Evolutionary conservation across 2,329 filamentous ascomycete genomes (phyloP).

Genomic region (Curvularia verruculosa): DNA sequence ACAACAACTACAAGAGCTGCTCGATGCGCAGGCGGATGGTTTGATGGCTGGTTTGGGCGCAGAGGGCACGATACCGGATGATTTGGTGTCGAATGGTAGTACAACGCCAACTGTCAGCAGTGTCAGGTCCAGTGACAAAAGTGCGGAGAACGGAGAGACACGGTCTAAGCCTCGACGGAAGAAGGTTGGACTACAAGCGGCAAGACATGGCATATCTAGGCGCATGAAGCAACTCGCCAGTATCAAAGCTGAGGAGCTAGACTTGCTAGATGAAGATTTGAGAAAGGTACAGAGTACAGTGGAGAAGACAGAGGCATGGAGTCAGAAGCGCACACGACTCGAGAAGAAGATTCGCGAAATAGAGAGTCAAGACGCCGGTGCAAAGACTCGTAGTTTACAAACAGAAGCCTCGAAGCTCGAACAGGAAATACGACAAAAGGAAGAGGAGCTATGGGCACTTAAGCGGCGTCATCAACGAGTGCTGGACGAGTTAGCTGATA

Average conservation of each 20-base stretch:
- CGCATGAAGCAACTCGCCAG: slow-evolving; percentile 68
- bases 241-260: slow-evolving; percentile 72
- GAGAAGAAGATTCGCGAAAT: slow-evolving; percentile 62
- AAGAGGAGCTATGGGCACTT: slow-evolving; percentile 67
- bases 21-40: slow-evolving; percentile 67
- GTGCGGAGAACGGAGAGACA: slow-evolving; percentile 25
- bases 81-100: slow-evolving; percentile 56
- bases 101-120: slow-evolving; percentile 56
- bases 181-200: slow-evolving; percentile 64
- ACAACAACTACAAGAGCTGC: slow-evolving; percentile 62
- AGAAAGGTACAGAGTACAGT: slow-evolving; percentile 64
- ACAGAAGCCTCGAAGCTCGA: slow-evolving; percentile 61
- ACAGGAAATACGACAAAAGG: slow-evolving; percentile 69
- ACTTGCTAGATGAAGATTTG: slow-evolving; percentile 63
- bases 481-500: slow-evolving; percentile 64
- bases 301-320: slow-evolving; percentile 64
- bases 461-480: slow-evolving; percentile 66
- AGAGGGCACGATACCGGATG: slow-evolving; percentile 46
- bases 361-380: slow-evolving; percentile 62
- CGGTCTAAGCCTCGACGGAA: slow-evolving; percentile 53
- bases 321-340: slow-evolving; percentile 61
- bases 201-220: slow-evolving; percentile 68
- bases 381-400: slow-evolving; percentile 60
- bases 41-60: slow-evolving; percentile 57
- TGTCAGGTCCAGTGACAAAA: slow-evolving; percentile 41